Evolutionary conservation across 805 yeast species (phyloP).

Genomic region (Yarrowia sp.): DNA sequence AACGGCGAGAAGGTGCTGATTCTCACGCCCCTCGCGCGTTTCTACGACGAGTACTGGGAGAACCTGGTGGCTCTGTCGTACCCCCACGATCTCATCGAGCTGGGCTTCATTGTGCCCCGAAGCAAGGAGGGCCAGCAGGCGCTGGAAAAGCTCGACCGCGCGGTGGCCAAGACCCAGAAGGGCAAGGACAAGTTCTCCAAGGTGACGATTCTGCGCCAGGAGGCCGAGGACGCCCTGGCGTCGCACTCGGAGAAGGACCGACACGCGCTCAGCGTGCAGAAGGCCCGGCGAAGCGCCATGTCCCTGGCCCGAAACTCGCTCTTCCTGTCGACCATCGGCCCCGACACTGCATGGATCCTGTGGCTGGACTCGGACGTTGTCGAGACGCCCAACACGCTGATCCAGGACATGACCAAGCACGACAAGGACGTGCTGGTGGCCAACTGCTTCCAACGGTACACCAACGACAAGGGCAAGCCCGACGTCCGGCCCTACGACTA

Average conservation of each 20-base stretch:
- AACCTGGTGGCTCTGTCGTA: slow-evolving; percentile 72
- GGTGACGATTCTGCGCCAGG: slow-evolving; percentile 88
- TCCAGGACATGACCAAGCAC: slow-evolving; percentile 84
- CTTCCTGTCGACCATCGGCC: slow-evolving; percentile 81
- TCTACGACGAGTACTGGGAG: slow-evolving; percentile 83
- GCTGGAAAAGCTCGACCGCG: slow-evolving; percentile 65
- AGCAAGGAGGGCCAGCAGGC: slow-evolving; percentile 78
- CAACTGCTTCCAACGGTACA: slow-evolving; percentile 85
- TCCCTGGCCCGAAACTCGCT: slow-evolving; percentile 92
- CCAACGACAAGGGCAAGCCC: slow-evolving; percentile 54
- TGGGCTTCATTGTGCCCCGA: slow-evolving; percentile 91
- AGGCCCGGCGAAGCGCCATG: slow-evolving; percentile 85
- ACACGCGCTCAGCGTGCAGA: slow-evolving; percentile 83
- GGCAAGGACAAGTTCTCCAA: slow-evolving; percentile 71
- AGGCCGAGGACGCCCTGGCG: slow-evolving; percentile 70
- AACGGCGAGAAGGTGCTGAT: slow-evolving; percentile 82
- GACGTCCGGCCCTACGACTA: slow-evolving; percentile 86
- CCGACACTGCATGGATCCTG: slow-evolving; percentile 89
- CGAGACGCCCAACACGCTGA: slow-evolving; percentile 77
- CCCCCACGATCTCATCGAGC: slow-evolving; percentile 79
- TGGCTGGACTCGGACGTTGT: slow-evolving; percentile 96
- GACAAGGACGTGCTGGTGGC: slow-evolving; percentile 88
- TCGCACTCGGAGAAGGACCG: slow-evolving; percentile 82
- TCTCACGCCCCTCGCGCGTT: slow-evolving; percentile 85
- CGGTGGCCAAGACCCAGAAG: slow-evolving; percentile 68